These are phyloP conservation scores for Hypoxylon sp. DNA, from an alignment of 2,329 filamentous ascomycete species.

Conservation along the genomic window DNA sequence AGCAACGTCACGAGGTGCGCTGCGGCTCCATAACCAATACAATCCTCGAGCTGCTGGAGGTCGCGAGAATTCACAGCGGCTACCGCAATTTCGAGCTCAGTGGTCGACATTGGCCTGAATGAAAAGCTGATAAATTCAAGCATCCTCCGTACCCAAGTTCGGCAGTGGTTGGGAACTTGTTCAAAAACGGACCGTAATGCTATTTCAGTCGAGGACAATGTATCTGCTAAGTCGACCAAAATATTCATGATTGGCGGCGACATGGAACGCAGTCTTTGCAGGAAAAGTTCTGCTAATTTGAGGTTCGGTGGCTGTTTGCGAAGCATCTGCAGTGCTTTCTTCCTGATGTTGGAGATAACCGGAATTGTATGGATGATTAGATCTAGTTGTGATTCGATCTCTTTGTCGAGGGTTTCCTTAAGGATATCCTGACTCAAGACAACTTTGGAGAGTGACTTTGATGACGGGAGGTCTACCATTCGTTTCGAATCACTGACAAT, in stretches of 20 bases:
- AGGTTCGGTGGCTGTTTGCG: conserved; percentile 3
- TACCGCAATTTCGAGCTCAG: conserved; percentile 15
- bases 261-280: neutral
- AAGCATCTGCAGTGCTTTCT: conserved; percentile 7
- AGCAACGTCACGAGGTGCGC: conserved; percentile 11
- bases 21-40: neutral
- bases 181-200: conserved; percentile 16
- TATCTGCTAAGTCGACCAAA: conserved; percentile 6
- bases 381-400: conserved; percentile 17
- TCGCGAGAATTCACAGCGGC: conserved; percentile 9
- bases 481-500: conserved; percentile 7
- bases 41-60: conserved; percentile 10
- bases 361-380: neutral
- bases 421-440: conserved; percentile 6
- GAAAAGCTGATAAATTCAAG: conserved; percentile 22
- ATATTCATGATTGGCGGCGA: conserved; percentile 2
- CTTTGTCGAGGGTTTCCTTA: conserved; percentile 12
- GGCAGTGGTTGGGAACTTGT: conserved; percentile 10
- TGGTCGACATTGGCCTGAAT: conserved; percentile 12
- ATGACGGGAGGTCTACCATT: neutral
- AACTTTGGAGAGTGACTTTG: conserved; percentile 1
- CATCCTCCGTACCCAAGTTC: conserved; percentile 9
- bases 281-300: conserved; percentile 15
- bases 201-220: conserved; percentile 14
- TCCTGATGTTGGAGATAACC: neutral